Base-by-base conservation (phyloP, 768 basidiomycete genomes). In the Termitomyces sp. region DNA sequence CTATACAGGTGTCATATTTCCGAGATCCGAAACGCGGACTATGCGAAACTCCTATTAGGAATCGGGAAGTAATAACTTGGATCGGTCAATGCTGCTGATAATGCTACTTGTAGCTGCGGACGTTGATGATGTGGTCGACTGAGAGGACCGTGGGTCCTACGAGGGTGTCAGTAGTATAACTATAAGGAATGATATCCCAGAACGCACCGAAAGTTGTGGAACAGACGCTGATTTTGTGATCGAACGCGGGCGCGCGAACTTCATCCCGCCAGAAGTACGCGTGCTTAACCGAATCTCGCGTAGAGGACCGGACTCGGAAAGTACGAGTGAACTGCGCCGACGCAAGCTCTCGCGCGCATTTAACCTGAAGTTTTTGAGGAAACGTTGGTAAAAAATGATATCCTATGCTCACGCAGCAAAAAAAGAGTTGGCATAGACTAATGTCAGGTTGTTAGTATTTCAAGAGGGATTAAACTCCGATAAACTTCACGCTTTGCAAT, bases 351-450 rank as follows among this genome's bases (percentile, higher is more conserved):
- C 50, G 22, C 60, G 55, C 8, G 38, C 35, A 32, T 60, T 56
- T 30, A 60, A 50, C n/a, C 59, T 60, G 20, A 13, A 18, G 22
- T 1, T 3, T 38, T 41, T 36, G 13, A 55, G 26, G 20, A 4
- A 47, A 9, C 3, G 1, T 26, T n/a, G 3, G n/a, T 1, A 6
- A 5, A 26, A 45, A 9, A 32, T 16, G 2, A 30, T 45, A 5
- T 40, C 5, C 3, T 24, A 3, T 16, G 7, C 54, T 46, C 51
- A 57, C 52, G 47, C 47, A 14, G 51, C 60, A n/a, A 57, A 56
- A 14, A 60, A 57, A 5, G 60, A 57, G 30, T 60, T 60, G 10
- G 60, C 55, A 41, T 57, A 60, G 5, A 60, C 60, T 60, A 20
- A 32, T 0, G 16, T 16, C 5, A 13, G 13, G 11, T 58, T 4